A percentile compares a stretch with the other conserved stretches of the same genome.
These are phyloP conservation scores for Arabidopsis thaliana DNA, from an alignment of 345 rosid genomes.

Conservation along the genomic window DNA sequence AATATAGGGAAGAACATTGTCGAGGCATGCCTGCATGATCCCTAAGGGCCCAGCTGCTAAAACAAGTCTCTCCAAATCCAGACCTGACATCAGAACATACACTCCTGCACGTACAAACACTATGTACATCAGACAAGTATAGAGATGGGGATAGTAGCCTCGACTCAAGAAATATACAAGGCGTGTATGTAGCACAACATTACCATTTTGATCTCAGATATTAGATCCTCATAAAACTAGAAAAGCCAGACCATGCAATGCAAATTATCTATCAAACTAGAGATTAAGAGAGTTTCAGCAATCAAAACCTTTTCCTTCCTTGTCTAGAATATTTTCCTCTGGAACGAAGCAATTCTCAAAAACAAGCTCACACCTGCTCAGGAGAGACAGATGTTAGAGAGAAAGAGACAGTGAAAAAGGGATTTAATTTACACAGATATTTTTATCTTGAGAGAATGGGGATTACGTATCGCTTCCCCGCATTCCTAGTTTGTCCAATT, in stretches of 20 bases:
- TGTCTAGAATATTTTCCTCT: conserved; percentile 82
- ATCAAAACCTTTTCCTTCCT: conserved; percentile 88
- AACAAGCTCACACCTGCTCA: conserved; percentile 91
- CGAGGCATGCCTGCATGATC: conserved; percentile 97
- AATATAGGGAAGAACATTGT: conserved; percentile 88
- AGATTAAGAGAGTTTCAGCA: conserved; percentile 26
- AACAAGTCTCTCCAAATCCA: conserved; percentile 94
- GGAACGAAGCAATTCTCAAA: conserved; percentile 92
- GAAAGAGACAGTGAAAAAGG: conserved; percentile 19
- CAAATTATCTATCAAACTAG: conserved; percentile 11
- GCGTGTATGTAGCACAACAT: conserved; percentile 7
- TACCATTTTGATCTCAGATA: not conserved
- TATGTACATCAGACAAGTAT: conserved; percentile 23
- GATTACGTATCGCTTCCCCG: conserved; percentile 96
- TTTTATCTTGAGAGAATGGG: conserved; percentile 30
- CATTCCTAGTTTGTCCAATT: conserved; percentile 97
- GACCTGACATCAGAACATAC: conserved; percentile 94
- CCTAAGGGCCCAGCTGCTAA: conserved; percentile 94
- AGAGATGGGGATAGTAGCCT: not conserved
- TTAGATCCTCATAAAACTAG: not conserved
- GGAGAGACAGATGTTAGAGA: conserved; percentile 43
- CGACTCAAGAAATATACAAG: conserved; percentile 4
- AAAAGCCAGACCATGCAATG: not conserved
- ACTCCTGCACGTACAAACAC: conserved; percentile 60
- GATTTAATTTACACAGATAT: conserved; percentile 28